phyloP scores from a whole-genome alignment of 257 asterid genomes.

The Salvia rosmarinus region DNA sequence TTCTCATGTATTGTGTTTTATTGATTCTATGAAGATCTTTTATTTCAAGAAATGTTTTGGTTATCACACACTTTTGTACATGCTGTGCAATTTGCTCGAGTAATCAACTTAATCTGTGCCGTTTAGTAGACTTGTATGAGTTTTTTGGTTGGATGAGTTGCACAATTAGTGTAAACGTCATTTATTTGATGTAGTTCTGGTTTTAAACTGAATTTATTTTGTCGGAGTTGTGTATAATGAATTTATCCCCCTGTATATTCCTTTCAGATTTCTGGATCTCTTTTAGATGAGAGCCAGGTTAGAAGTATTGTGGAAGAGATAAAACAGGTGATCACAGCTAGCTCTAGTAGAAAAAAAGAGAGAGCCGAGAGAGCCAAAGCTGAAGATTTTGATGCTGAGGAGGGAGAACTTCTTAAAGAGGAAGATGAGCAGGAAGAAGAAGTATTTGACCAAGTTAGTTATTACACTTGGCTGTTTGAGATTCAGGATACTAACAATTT shows the following conservation, averaged over 20 bases:
- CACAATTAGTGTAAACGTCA: background rate
- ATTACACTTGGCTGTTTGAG: background rate
- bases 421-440: constrained; percentile 99
- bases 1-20: background rate
- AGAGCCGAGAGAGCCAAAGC: constrained; percentile 92
- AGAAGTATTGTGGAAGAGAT: constrained; percentile 91
- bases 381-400: constrained; percentile 99
- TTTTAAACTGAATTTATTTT: constrained; percentile 12
- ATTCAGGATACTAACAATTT: background rate
- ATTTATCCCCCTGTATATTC: constrained; percentile 8
- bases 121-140: background rate
- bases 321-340: constrained; percentile 86
- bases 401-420: constrained; percentile 89
- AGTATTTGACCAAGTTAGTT: constrained; percentile 92
- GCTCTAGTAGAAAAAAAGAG: constrained; percentile 86
- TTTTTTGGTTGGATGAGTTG: background rate
- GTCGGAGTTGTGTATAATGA: background rate
- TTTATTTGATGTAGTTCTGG: background rate
- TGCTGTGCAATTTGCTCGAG: background rate
- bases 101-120: background rate
- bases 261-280: constrained; percentile 79
- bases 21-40: background rate
- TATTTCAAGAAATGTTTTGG: background rate
- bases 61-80: background rate
- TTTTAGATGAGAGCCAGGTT: constrained; percentile 90